Conservation (phyloP, 805 yeast species). For the Brettanomyces anomalus region DNA sequence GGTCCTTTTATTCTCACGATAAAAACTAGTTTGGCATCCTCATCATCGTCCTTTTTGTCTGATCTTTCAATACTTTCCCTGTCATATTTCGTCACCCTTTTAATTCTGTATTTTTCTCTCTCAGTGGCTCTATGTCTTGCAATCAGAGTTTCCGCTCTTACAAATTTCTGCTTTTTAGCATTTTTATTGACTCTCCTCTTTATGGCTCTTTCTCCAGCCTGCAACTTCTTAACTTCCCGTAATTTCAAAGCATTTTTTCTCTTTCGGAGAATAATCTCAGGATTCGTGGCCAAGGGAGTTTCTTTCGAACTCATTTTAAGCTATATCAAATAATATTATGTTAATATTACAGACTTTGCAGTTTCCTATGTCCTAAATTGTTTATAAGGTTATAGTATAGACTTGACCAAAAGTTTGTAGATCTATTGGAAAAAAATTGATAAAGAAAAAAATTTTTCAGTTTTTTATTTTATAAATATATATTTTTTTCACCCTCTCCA, state of each 20-base stretch:
- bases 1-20: constrained; percentile 63
- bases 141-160: constrained; percentile 68
- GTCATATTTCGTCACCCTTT: constrained; percentile 51
- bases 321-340: too few species aligned
- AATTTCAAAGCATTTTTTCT: constrained; percentile 71
- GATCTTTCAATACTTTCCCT: constrained; percentile 16
- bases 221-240: constrained; percentile 65
- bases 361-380: too few species aligned
- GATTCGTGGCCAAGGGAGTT: constrained; percentile 36
- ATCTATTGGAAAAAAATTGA: background rate
- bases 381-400: too few species aligned
- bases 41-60: constrained; percentile 22
- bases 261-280: constrained; percentile 69
- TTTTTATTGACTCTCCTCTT: constrained; percentile 35
- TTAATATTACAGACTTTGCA: too few species aligned
- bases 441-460: too few species aligned
- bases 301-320: too few species aligned
- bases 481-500: too few species aligned
- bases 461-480: background rate
- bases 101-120: constrained; percentile 61
- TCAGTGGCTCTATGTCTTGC: constrained; percentile 55
- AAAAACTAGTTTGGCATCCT: constrained; percentile 41
- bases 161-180: constrained; percentile 42
- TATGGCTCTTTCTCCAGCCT: constrained; percentile 42
- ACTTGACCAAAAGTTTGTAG: too few species aligned